Evolutionary conservation across 2,329 filamentous ascomycete species (phyloP), one percentile per base, ranked within the genome.

Genomic region (Colletotrichum sp.): DNA sequence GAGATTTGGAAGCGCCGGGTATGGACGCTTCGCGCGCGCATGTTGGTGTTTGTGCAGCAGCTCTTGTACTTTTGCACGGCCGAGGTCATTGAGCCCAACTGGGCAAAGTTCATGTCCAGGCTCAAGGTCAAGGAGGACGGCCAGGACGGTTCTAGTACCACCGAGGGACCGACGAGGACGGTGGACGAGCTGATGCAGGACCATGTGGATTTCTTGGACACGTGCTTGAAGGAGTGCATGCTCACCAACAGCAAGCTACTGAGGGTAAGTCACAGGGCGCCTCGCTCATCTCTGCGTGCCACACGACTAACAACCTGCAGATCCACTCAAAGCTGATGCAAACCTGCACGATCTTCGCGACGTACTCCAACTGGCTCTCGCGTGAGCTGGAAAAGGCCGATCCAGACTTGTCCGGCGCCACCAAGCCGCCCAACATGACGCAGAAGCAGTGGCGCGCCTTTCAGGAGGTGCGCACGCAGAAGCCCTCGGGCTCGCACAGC

Each of bases 101-200:
- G 97, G 97, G 93, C 95, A 79, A 94, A 93, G 64, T 92, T 99
- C 77, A 98, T 98, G 95, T 92, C 93, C n/a, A 90, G 95, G 36
- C 89, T 99, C 7, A 93, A 93, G 87, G 91, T 88, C 12, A 90
- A 89, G 76, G 90, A 92, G 72, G 86, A 88, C 15, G 76, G 75
- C 7, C 71, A 79, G 6, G 77, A 78, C 10, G 36, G 36, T 6
- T 24, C 72, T 21, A 13, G 48, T 21, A 80, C 83, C 36, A 82
- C 76, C 28, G 81, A 81, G n/a, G 80, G 83, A 1, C 82, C 85
- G 8, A 88, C 87, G 55, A 86, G 96, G 48, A 99, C 97, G 0
- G 97, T 99, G 2, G 97, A 99, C 82, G 96, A 99, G 86, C 87
- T 99, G 82, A 99, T 99, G 97, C 95, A 99, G 86, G 96, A 99